phyloP scores from a whole-genome alignment of 2,329 filamentous ascomycete species.

The Endoconidiophora laricicola region DNA sequence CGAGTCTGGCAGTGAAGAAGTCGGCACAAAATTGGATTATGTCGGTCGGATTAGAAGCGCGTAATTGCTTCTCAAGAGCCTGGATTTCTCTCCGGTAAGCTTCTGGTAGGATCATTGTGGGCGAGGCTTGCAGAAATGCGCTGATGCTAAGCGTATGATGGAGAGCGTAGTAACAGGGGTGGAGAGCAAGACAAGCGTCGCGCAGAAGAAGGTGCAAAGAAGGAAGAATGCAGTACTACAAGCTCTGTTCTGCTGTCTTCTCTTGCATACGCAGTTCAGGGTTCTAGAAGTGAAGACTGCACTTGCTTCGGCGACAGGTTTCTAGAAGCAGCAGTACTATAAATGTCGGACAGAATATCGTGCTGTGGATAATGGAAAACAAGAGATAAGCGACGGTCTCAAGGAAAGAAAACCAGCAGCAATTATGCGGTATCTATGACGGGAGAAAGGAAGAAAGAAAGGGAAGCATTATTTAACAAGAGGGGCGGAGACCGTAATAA shows the following conservation, averaged over 20 bases:
- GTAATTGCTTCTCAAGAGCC: slow-evolving; percentile 43
- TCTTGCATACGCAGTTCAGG: slow-evolving; percentile 4
- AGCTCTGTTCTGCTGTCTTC: background rate
- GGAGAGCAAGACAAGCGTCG: background rate
- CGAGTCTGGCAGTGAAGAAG: slow-evolving; percentile 48
- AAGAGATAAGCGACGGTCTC: background rate
- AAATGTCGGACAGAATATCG: background rate
- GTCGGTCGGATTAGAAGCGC: slow-evolving; percentile 41
- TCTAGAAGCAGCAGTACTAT: slow-evolving; percentile 7
- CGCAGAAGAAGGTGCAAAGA: background rate
- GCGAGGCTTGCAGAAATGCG: slow-evolving; percentile 4
- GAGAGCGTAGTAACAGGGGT: slow-evolving; percentile 1
- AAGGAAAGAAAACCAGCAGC: background rate
- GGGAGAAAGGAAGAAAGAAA: background rate
- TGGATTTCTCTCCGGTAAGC: slow-evolving; percentile 46
- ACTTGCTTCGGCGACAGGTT: slow-evolving; percentile 3
- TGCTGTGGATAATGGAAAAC: background rate
- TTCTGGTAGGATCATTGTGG: slow-evolving; percentile 29
- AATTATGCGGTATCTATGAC: background rate
- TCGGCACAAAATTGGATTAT: slow-evolving; percentile 55
- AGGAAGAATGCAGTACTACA: slow-evolving; percentile 1
- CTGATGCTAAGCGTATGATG: background rate
- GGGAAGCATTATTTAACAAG: background rate
- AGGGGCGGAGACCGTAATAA: background rate
- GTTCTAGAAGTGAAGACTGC: slow-evolving; percentile 2